Evolutionary conservation across 371 early-diverging fungal genomes (phyloP).

Genomic region (Smittium mucronatum): DNA sequence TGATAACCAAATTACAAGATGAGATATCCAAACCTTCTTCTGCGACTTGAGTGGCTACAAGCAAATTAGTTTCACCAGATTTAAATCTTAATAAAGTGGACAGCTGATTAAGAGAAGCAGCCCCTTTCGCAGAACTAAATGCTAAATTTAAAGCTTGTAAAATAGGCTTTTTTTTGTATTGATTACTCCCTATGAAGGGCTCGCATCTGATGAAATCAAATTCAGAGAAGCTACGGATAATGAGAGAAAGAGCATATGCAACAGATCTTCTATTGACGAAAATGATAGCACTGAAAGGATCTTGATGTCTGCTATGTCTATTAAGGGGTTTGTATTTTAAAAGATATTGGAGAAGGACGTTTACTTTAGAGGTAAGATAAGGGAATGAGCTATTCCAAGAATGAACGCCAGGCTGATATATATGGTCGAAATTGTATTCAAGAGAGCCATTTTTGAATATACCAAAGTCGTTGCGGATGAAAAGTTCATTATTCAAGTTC

Average conservation of each 20-base stretch:
- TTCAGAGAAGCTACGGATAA: neutral
- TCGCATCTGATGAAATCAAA: constrained; percentile 7
- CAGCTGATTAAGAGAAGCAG: constrained; percentile 23
- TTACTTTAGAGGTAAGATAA: neutral
- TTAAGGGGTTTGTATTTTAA: neutral
- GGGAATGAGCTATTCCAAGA: neutral
- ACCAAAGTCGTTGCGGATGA: neutral
- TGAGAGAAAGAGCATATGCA: neutral
- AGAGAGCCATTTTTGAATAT: neutral
- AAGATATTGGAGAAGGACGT: neutral
- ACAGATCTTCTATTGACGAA: constrained; percentile 8
- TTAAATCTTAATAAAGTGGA: constrained; percentile 50
- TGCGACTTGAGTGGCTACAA: constrained; percentile 89
- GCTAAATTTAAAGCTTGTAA: neutral
- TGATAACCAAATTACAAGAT: constrained; percentile 83
- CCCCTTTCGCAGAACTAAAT: neutral
- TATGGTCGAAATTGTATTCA: neutral
- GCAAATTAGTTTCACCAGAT: constrained; percentile 48
- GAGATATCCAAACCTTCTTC: constrained; percentile 96
- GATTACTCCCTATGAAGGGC: neutral
- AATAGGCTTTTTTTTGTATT: neutral
- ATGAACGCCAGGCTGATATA: neutral
- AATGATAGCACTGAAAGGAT: neutral
- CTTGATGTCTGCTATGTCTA: neutral
- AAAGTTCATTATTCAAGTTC: neutral